Evolutionary conservation across 495 filamentous ascomycete species (phyloP), one percentile per base, ranked within the genome.

Genomic region (Penicillium tannophilum): DNA sequence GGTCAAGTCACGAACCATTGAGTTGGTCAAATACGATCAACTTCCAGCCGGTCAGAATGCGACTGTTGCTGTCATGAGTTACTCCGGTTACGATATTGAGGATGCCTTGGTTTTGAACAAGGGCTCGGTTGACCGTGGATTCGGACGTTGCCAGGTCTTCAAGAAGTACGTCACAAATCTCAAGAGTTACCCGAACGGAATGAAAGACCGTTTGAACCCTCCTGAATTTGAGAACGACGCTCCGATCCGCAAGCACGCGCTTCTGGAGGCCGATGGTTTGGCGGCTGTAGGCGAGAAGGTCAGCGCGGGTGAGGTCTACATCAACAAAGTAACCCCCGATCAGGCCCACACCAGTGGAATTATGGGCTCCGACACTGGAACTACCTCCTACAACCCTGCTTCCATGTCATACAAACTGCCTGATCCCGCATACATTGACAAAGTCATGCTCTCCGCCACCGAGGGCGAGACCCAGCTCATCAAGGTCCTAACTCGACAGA

Each of bases 81-180:
- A 96, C 72, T 97, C 92, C 4, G 94, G 94, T 14, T 99, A 99
- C 73, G 95, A 99, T 85, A 98, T 98, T 67, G 94, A 99, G 79
- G 94, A 99, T 79, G 95, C 94, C 14, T 81, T 99, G 6, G 93
- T 99, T 2, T 68, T 99, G 56, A 99, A 98, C 80, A 97, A 96
- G 77, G 91, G 91, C 28, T 96, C 91, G 1, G 86, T 88, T 42
- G 94, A 99, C 68, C 84, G 94, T 60, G 95, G 94, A 7, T 98
- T 97, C 62, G 95, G 94, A 33, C 86, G 94, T 16, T 97, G 93
- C 69, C 95, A 98, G 65, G 95, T 99, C 8, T 94, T 96, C 81
- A 86, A 88, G 51, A 95, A 92, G 66, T 92, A 95, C 62, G 80
- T 85, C 14, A 86, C 90, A 1, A 86, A 88, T 50, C 75, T 96